Base-by-base conservation (phyloP, 441 rosid species). In the Mallotus japonicus region DNA sequence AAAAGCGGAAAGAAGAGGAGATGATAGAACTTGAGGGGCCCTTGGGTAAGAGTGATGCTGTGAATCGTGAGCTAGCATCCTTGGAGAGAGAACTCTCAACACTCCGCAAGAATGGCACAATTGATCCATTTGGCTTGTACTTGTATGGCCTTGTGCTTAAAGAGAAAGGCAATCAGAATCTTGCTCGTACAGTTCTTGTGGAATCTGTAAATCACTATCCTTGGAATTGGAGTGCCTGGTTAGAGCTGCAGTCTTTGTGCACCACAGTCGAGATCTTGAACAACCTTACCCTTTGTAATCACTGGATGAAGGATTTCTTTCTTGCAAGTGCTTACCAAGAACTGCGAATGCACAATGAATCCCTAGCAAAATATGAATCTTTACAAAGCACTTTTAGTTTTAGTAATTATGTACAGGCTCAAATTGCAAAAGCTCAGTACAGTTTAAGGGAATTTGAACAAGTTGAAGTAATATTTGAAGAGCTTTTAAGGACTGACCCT, bases 151-250 rank as follows among this genome's bases (percentile, higher is more conserved):
- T 93, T 61, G 93, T 93, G 76, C 95, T 95, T 42, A 95, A 95
- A 86, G 90, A 88, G 74, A 92, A 90, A 83, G 99, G 97, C 34
- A 88, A 81, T 67, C 95, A 90, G 64, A 85, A 75, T 71, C 91
- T 91, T 74, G 96, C 95, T 6, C 85, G 94, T 44, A 85, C 86
- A 42, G 87, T 87, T 77, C 89, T 94, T 16, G 89, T 89, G 77
- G 97, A 94, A 75, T 94, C 97, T 44, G 96, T 94, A 63, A 94
- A 92, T 81, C 84, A 83, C 81, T 94, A 94, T 74, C 97, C 99
- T 24, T 94, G 99, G 99, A 94, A 94, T 75, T 92, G 99, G 99
- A 89, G 80, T 86, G 99, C 99, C 62, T 94, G 99, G 99, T 88
- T 85, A 24, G 97, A 90, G 85, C 84, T 94, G 75, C 97, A 86